Evolutionary conservation across 2,329 filamentous ascomycete genomes (phyloP).

Genomic region (Remersonia thermophila): DNA sequence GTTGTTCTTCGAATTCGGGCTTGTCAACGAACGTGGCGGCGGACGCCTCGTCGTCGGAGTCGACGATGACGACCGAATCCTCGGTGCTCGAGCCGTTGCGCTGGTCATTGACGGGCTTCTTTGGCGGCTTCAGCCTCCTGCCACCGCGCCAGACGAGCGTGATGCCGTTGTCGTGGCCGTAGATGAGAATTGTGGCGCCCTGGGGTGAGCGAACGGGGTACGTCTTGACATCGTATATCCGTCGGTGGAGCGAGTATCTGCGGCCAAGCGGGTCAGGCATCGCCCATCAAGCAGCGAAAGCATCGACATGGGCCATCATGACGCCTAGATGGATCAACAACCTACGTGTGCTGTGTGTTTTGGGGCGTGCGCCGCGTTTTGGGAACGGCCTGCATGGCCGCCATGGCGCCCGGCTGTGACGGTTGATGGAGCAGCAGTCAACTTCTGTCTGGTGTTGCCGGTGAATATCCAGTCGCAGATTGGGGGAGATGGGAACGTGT

Average conservation of each 20-base stretch:
- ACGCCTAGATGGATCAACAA: neutral
- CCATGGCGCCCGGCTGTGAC: neutral
- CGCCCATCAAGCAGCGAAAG: too few relatives aligned
- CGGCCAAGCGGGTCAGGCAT: slow-evolving; percentile 3
- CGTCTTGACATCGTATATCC: slow-evolving; percentile 46
- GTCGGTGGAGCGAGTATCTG: slow-evolving; percentile 47
- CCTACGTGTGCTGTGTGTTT: slow-evolving; percentile 18
- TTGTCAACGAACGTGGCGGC: slow-evolving; percentile 34
- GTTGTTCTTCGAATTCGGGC: slow-evolving; percentile 44
- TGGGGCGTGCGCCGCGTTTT: slow-evolving; percentile 18
- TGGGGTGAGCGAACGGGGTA: slow-evolving; percentile 52
- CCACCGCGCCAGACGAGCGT: slow-evolving; percentile 52
- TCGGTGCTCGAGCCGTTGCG: slow-evolving; percentile 37
- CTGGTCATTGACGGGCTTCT: slow-evolving; percentile 29
- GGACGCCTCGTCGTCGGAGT: slow-evolving; percentile 47
- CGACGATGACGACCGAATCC: slow-evolving; percentile 49
- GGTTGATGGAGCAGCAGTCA: neutral
- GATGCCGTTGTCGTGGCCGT: slow-evolving; percentile 51
- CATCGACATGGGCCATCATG: too few relatives aligned
- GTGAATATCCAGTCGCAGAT: too few relatives aligned
- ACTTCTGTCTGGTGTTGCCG: too few relatives aligned
- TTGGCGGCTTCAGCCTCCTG: slow-evolving; percentile 39
- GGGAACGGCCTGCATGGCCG: slow-evolving; percentile 14
- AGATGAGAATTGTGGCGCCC: slow-evolving; percentile 50
- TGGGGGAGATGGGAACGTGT: too few relatives aligned